Evolutionary conservation across 495 filamentous ascomycete species (phyloP).

Genomic region (Pyrenopolyporus hunteri): DNA sequence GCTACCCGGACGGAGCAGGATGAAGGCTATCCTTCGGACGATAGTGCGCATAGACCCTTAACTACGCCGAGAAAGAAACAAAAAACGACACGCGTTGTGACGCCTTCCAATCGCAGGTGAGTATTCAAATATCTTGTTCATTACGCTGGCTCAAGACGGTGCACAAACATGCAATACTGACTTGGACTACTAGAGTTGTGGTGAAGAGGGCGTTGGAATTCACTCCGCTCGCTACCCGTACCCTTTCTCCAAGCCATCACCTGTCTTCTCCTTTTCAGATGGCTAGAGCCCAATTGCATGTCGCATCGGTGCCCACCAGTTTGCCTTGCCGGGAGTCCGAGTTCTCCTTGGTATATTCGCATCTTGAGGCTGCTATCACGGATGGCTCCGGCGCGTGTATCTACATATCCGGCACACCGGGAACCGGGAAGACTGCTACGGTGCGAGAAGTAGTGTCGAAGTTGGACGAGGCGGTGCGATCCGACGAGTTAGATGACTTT

Average conservation of each 20-base stretch:
- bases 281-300: constrained; percentile 87
- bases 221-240: constrained; percentile 87
- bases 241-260: constrained; percentile 76
- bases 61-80: constrained; percentile 48
- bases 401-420: constrained; percentile 98
- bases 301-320: constrained; percentile 85
- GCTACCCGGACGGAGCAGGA: constrained; percentile 35
- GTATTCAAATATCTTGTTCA: not conserved
- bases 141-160: not conserved
- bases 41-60: constrained; percentile 45
- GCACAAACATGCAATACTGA: constrained; percentile 65
- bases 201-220: constrained; percentile 94
- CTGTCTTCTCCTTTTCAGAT: constrained; percentile 90
- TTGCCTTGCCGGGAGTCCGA: constrained; percentile 93
- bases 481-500: constrained; percentile 97
- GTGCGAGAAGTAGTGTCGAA: constrained; percentile 93
- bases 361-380: constrained; percentile 92
- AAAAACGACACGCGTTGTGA: constrained; percentile 39
- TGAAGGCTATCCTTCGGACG: constrained; percentile 52
- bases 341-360: constrained; percentile 88
- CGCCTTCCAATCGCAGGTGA: constrained; percentile 41
- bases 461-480: constrained; percentile 80
- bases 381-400: constrained; percentile 94
- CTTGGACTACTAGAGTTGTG: constrained; percentile 70
- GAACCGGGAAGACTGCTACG: constrained; percentile 98